Percentiles rank a stretch among this genome's conserved stretches.
Conservation (phyloP, 768 basidiomycete genomes). For the Imleria badia region DNA sequence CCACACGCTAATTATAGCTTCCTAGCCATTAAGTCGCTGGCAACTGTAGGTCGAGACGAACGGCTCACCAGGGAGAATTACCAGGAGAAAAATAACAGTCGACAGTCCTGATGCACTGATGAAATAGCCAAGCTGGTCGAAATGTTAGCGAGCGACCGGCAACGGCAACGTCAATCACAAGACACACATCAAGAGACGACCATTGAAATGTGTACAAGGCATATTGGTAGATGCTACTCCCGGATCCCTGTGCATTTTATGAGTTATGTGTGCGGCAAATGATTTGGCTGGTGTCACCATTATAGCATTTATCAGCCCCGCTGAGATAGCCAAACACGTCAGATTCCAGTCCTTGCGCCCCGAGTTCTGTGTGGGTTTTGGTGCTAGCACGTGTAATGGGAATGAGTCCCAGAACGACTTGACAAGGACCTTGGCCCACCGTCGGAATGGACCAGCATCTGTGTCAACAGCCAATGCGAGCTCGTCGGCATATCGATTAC, state of each 20-base stretch:
- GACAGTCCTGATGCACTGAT: constrained; percentile 3
- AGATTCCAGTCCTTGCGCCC: background rate
- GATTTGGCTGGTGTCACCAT: background rate
- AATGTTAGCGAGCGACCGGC: background rate
- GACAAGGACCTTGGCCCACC: background rate
- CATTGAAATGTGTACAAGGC: background rate
- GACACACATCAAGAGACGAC: background rate
- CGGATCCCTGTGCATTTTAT: background rate
- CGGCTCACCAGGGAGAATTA: background rate
- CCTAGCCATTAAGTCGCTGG: background rate
- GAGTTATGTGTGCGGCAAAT: background rate
- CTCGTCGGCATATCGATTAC: background rate
- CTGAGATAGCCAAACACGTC: background rate
- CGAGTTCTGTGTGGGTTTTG: background rate
- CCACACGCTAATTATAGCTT: background rate
- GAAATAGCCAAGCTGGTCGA: background rate
- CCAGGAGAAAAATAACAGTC: background rate
- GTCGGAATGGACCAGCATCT: background rate
- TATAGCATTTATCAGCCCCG: background rate
- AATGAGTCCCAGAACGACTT: constrained; percentile 4
- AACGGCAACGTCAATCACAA: background rate
- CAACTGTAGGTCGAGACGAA: too few species aligned
- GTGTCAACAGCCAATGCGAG: background rate
- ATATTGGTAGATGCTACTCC: constrained; percentile 1
- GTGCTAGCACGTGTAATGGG: background rate